Base-by-base conservation (phyloP, 2,329 filamentous ascomycete species). In the Ciborinia camelliae region DNA sequence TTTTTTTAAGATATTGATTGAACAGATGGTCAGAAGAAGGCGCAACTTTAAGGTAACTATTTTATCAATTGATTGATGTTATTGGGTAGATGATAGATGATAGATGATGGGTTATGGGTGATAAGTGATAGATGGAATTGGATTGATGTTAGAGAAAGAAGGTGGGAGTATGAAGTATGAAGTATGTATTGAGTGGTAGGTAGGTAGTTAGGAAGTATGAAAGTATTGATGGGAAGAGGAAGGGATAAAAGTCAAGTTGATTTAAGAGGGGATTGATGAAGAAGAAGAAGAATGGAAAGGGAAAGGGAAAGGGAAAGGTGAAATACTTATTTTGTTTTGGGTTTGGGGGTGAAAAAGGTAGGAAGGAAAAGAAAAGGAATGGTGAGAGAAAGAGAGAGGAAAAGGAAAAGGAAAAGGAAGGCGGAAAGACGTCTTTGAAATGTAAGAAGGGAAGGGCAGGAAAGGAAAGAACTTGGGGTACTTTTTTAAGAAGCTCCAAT, bases 251-350 rank as follows among this genome's bases (percentile, higher is more conserved):
- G n/a, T 48, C 18, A 39, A n/a, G n/a, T 15, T 59, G 41, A 18
- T 8, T 14, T 43, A n/a, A 35, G 63, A 51, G 57, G n/a, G n/a
- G n/a, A n/a, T n/a, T n/a, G n/a, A 23, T 55, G 64, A 63, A 63
- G 41, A 35, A 62, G 57, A 53, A 48, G 43, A 51, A 37, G 32
- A 35, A 39, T 39, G 20, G 53, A 23, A 41, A 41, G 45, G 39
- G 54, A 20, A 57, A 50, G 65, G 45, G 51, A 41, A 48, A 58
- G 63, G 64, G 62, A 64, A 58, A 45, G 58, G 32, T 53, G 62
- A 57, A 51, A 65, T 67, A 70, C 67, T 69, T 68, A 65, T 54
- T 50, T 62, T 41, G 39, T 54, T 50, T 62, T 41, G 39, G 63
- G 51, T 65, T 66, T 64, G 66, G 63, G 62, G 45, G 12, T 55